These are phyloP conservation scores for Hordeum pubiflorum DNA, from an alignment of 202 grass and related monocot species.

Conservation along the genomic window DNA sequence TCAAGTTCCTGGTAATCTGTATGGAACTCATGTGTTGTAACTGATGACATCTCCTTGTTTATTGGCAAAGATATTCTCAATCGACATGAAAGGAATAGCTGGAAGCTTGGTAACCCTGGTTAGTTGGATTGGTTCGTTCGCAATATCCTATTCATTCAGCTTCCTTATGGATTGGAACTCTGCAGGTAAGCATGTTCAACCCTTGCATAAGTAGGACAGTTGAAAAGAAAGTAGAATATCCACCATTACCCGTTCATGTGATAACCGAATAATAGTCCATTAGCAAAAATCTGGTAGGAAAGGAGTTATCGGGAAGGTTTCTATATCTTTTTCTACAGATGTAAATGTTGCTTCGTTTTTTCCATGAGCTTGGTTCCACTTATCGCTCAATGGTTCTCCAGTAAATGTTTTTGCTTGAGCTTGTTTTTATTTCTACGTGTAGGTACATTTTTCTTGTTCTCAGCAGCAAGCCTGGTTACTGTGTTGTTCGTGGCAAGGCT, in stretches of 20 bases:
- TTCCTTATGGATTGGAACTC: slow-evolving; percentile 67
- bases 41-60: not conserved
- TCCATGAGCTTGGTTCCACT: not conserved
- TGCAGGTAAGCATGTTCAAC: slow-evolving; percentile 31
- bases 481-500: slow-evolving; percentile 44
- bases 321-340: not conserved
- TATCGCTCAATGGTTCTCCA: not conserved
- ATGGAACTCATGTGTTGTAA: not conserved
- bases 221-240: not conserved
- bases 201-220: not conserved
- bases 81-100: slow-evolving; percentile 58
- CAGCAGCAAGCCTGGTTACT: slow-evolving; percentile 35
- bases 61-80: slow-evolving; percentile 56
- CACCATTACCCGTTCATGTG: not conserved
- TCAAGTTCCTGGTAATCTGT: not conserved
- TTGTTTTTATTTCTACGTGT: not conserved
- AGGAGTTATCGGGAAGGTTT: not conserved
- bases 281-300: not conserved
- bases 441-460: slow-evolving; percentile 67
- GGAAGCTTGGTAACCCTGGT: slow-evolving; percentile 54
- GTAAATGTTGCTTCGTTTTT: not conserved
- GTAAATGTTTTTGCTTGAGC: not conserved
- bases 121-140: slow-evolving; percentile 52
- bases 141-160: slow-evolving; percentile 50
- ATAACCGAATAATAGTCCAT: not conserved